phyloP scores from a whole-genome alignment of 2,329 filamentous ascomycete species.

The Lasiodiplodia citricola region DNA sequence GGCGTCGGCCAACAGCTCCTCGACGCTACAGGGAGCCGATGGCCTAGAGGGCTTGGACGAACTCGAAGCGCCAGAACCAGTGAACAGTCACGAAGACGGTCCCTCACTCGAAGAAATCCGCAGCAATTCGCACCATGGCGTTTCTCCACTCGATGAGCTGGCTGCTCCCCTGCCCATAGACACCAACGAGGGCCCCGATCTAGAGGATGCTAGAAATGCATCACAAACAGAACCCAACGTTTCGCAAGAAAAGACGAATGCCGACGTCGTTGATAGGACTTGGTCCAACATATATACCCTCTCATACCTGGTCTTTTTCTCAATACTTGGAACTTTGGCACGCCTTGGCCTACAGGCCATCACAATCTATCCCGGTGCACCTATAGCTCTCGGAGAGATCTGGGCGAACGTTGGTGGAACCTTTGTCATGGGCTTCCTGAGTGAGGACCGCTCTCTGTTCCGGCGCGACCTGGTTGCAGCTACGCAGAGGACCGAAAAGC shows the following conservation, averaged over 20 bases:
- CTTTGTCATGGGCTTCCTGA: conserved; percentile 81
- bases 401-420: conserved; percentile 91
- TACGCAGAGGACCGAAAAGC: not conserved
- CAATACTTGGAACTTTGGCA: conserved; percentile 82
- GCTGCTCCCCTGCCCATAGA: not conserved
- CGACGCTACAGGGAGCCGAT: too few species aligned
- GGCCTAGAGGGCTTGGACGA: not conserved
- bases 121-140: not conserved
- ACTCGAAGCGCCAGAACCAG: not conserved
- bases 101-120: not conserved
- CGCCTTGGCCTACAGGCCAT: conserved; percentile 80
- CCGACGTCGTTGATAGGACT: too few species aligned
- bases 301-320: conserved; percentile 84
- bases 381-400: conserved; percentile 73
- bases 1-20: too few species aligned
- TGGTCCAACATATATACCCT: conserved; percentile 60
- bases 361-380: conserved; percentile 76
- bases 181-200: not conserved
- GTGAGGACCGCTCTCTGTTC: conserved; percentile 79
- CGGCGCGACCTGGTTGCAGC: conserved; percentile 44
- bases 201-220: not conserved
- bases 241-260: too few species aligned
- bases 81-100: not conserved
- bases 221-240: not conserved
- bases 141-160: not conserved